phyloP scores from a whole-genome alignment of 148 eudicot species.

The Fagopyrum homotropicum region DNA sequence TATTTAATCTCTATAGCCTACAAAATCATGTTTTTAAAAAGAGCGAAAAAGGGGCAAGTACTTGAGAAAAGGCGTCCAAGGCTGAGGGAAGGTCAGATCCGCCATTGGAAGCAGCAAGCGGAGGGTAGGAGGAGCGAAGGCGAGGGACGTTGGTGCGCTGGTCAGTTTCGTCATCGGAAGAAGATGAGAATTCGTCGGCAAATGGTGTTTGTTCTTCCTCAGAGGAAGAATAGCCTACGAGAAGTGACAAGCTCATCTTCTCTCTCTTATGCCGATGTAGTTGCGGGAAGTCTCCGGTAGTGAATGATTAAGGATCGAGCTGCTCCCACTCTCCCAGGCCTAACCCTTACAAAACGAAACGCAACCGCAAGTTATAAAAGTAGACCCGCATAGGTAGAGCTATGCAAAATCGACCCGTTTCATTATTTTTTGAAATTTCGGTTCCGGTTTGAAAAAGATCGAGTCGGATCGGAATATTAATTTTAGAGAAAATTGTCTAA shows the following conservation, averaged over 20 bases:
- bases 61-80: constrained; percentile 72
- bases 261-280: neutral
- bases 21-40: neutral
- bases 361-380: too few species aligned
- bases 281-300: too few species aligned
- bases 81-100: constrained; percentile 82
- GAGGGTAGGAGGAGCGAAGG: constrained; percentile 30
- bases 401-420: too few species aligned
- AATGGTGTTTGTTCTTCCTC: constrained; percentile 48
- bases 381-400: too few species aligned
- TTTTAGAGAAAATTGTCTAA: too few species aligned
- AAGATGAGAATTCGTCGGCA: constrained; percentile 17
- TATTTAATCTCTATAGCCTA: neutral
- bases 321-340: too few species aligned
- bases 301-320: too few species aligned
- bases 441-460: too few species aligned
- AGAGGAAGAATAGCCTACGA: constrained; percentile 81
- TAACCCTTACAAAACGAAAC: too few species aligned
- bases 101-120: constrained; percentile 34
- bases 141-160: constrained; percentile 22
- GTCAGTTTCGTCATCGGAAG: constrained; percentile 40
- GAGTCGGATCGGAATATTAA: too few species aligned
- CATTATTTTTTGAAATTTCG: too few species aligned
- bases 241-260: constrained; percentile 69
- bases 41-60: constrained; percentile 12